Evolutionary conservation across 176 grass and related monocot genomes (phyloP).

Genomic region (Calamus simplicifolius): DNA sequence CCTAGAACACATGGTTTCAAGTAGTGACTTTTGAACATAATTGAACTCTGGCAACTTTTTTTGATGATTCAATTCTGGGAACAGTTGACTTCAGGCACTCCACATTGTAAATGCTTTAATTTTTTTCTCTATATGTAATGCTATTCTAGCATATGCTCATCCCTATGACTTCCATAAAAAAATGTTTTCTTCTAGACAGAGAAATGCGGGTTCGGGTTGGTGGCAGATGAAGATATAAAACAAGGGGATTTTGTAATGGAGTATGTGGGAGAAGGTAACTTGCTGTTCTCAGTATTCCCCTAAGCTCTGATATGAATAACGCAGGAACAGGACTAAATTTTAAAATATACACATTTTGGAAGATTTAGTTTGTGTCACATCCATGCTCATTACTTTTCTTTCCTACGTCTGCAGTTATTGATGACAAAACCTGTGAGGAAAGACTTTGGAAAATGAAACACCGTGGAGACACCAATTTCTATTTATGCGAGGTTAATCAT

Average conservation of each 20-base stretch:
- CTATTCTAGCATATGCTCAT: conserved; percentile 7
- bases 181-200: conserved; percentile 61
- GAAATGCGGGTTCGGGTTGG: conserved; percentile 89
- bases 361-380: no score
- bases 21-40: no score
- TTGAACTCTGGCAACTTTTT: no score
- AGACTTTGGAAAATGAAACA: conserved; percentile 96
- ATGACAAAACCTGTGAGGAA: conserved; percentile 87
- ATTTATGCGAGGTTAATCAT: conserved; percentile 85
- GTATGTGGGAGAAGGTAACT: conserved; percentile 96
- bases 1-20: no score
- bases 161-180: conserved; percentile 10
- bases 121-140: neutral
- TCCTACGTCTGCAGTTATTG: conserved; percentile 55
- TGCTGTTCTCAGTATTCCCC: neutral
- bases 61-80: no score
- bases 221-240: conserved; percentile 85
- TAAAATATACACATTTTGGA: no score
- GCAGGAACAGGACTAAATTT: no score
- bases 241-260: conserved; percentile 94
- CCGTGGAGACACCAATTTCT: conserved; percentile 71
- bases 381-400: conserved; percentile 1
- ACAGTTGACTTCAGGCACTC: no score
- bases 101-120: no score
- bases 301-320: no score